These are phyloP conservation scores for Quercus bicolor DNA, from an alignment of 306 rosid species.

Conservation along the genomic window DNA sequence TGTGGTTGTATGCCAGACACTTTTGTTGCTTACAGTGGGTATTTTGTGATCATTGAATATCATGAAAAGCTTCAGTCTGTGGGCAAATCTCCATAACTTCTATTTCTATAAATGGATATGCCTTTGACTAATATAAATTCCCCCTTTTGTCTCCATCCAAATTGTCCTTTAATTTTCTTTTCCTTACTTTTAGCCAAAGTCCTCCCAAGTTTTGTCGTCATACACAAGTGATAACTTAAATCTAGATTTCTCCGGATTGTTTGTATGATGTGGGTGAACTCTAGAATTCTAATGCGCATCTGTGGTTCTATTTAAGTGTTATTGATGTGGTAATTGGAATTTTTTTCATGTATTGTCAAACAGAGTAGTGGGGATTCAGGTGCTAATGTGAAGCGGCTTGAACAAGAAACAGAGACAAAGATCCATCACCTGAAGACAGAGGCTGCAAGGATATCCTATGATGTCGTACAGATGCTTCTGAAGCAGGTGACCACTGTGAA, in stretches of 20 bases:
- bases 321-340: neutral
- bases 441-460: conserved; percentile 62
- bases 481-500: conserved; percentile 69
- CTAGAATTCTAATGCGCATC: neutral
- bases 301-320: too few species aligned
- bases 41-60: neutral
- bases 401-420: conserved; percentile 65
- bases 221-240: too few species aligned
- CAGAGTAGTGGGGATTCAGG: conserved; percentile 94
- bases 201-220: too few species aligned
- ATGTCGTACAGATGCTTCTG: conserved; percentile 72
- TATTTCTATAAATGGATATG: too few species aligned
- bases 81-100: too few species aligned
- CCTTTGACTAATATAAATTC: too few species aligned
- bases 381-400: conserved; percentile 90
- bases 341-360: neutral
- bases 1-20: neutral
- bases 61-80: too few species aligned
- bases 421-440: conserved; percentile 56
- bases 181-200: too few species aligned
- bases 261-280: neutral
- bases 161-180: too few species aligned
- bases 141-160: too few species aligned
- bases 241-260: too few species aligned
- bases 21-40: neutral